Base-by-base conservation (phyloP, 2,329 filamentous ascomycete genomes). In the Aspergillus puulaauensis region DNA sequence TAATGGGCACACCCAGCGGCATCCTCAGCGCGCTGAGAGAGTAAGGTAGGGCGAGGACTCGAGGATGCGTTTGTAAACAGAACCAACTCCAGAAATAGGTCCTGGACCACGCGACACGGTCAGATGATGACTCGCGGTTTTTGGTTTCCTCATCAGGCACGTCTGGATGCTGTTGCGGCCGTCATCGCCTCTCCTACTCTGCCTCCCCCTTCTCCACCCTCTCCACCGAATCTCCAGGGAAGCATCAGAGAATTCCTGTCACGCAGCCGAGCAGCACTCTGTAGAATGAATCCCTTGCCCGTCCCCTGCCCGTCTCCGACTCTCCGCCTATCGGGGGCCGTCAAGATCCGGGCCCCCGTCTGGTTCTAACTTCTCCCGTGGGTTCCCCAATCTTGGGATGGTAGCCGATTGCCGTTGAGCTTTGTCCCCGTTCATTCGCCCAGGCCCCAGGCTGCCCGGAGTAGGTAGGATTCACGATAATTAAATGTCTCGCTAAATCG, bases 331-430 rank as follows among this genome's bases (percentile, higher is more conserved):
- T 24, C 19, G 64, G 58, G 58, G 51, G 54, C 48, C 64, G 63
- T 57, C 59, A 54, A 65, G 66, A 70, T 71, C 68, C 65, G 69
- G 68, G 67, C 68, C 68, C 68, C 67, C 66, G 55, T 63, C 66
- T 67, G 56, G 64, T 61, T 55, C 21, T 21, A 21, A 21, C 21
- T 21, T 21, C 46, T 63, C 61, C 63, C 64, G 66, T 65, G 62
- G 60, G 56, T 54, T 54, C 55, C 56, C 60, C 56, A 58, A 62
- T 61, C 61, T 56, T 56, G 55, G 53, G 51, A 56, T 62, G 55
- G 52, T 53, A 56, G 54, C 52, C 49, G 61, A 56, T 54, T 59
- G 56, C 56, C 56, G 56, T 56, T 60, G 40, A 21, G 58, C 56
- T 37, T 41, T 45, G 54, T 27, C 51, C 46, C 45, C 55, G 56